Evolutionary conservation across 805 yeast genomes (phyloP).

Genomic region (Barnettozyma californica): DNA sequence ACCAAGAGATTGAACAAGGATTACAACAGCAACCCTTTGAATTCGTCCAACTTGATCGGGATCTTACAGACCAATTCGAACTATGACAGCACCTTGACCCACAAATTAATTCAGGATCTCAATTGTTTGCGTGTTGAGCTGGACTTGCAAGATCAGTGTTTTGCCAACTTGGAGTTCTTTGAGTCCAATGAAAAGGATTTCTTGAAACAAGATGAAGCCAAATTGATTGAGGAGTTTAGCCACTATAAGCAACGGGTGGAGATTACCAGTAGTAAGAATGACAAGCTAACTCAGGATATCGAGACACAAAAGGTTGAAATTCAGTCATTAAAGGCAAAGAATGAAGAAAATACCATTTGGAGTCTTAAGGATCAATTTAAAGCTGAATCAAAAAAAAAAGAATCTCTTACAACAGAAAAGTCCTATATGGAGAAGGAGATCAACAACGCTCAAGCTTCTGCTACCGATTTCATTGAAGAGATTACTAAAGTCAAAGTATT

Average conservation of each 20-base stretch:
- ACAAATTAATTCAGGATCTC: constrained; percentile 53
- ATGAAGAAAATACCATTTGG: constrained; percentile 33
- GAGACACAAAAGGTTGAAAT: constrained; percentile 24
- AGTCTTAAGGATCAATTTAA: constrained; percentile 41
- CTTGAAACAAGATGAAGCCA: constrained; percentile 38
- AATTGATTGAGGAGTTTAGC: constrained; percentile 41
- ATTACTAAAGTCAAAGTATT: constrained; percentile 20
- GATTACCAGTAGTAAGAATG: constrained; percentile 28
- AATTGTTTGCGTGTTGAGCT: constrained; percentile 42
- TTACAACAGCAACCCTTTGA: constrained; percentile 65
- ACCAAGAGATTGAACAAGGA: constrained; percentile 58
- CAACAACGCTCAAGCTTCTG: constrained; percentile 45
- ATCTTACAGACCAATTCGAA: constrained; percentile 37
- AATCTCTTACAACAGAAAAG: constrained; percentile 50
- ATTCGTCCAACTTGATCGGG: constrained; percentile 45
- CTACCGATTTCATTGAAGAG: constrained; percentile 36
- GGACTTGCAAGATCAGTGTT: constrained; percentile 41
- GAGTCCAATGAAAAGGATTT: constrained; percentile 41
- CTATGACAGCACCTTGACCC: constrained; percentile 49
- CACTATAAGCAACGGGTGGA: constrained; percentile 32
- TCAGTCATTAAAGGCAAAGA: constrained; percentile 23
- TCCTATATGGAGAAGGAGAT: constrained; percentile 60
- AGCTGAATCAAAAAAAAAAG: constrained; percentile 37
- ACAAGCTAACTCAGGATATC: constrained; percentile 23
- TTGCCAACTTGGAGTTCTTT: constrained; percentile 33